Conservation (phyloP, 2,329 filamentous ascomycete genomes). For the Phaeosphaeria sp. region DNA sequence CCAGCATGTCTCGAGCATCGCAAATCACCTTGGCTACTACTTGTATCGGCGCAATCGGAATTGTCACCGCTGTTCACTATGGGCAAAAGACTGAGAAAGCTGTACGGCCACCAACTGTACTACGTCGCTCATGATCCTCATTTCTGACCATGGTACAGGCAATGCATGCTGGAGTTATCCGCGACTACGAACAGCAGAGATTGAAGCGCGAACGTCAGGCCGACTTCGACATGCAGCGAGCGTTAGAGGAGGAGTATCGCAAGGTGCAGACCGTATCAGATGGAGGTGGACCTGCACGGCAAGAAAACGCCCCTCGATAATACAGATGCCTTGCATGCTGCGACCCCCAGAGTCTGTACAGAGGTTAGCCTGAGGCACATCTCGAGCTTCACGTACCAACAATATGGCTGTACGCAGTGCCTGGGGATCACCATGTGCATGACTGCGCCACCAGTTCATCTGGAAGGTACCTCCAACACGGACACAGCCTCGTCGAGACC, state of each 20-base stretch:
- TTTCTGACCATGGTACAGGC: conserved; percentile 61
- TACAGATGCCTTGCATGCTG: background rate
- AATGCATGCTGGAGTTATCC: conserved; percentile 94
- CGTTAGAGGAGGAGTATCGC: conserved; percentile 86
- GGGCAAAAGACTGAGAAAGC: conserved; percentile 83
- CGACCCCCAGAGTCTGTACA: background rate
- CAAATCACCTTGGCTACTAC: conserved; percentile 84
- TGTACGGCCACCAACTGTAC: conserved; percentile 45
- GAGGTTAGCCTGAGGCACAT: conserved; percentile 6
- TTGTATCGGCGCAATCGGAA: conserved; percentile 74
- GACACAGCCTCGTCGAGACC: conserved; percentile 12
- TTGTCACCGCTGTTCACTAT: conserved; percentile 87
- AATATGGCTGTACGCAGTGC: conserved; percentile 3
- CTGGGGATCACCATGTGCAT: conserved; percentile 11
- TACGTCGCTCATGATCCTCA: background rate
- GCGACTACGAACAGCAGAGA: conserved; percentile 92
- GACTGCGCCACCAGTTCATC: conserved; percentile 17
- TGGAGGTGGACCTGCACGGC: conserved; percentile 36
- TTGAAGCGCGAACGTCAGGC: conserved; percentile 88
- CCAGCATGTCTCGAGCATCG: conserved; percentile 83
- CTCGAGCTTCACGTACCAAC: background rate
- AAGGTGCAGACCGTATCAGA: conserved; percentile 80
- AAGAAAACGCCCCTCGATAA: conserved; percentile 23
- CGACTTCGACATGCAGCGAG: conserved; percentile 91
- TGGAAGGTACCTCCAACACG: conserved; percentile 1